Base-by-base conservation (phyloP, 2,329 filamentous ascomycete genomes). In the Curvularia eragrostidis region DNA sequence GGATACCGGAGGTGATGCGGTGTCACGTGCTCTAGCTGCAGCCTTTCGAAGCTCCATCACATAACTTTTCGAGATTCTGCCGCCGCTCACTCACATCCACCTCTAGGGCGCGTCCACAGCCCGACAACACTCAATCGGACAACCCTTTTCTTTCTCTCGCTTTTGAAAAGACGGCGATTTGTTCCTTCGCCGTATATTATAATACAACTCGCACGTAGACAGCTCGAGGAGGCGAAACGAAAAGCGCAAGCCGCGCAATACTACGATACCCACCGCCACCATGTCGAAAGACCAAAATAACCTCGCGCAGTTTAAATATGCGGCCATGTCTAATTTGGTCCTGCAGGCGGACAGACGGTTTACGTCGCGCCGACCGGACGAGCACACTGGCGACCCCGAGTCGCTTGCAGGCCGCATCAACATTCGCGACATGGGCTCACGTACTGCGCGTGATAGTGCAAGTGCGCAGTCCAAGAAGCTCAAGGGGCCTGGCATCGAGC, bases 311-410 rank as follows among this genome's bases (percentile, higher is more conserved):
- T 97, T 96, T 86, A 97, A 97, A 81, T 97, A 97, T 87, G 93
- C 93, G 88, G 93, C 91, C 79, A 98, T 99, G 95, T 99, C 95
- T 82, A 99, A 99, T 88, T 90, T 99, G 92, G 95, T 99, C 77
- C 91, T 99, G 87, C 95, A 99, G 91, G 93, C 93, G 82, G 95
- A 99, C 83, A 90, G 93, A 81, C 90, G 95, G 71, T 98, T 99
- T 77, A 90, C 96, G 71, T 92, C 92, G 64, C 89, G 95, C 77
- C 89, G 93, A 72, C 93, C 89, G 69, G 94, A 99, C 80, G 96
- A 99, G 82, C 89, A 92, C 64, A 98, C 94, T 50, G 95, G 95
- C 71, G 95, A 99, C 77, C 96, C 95, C 50, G 95, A 99, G 81
- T 99, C 96, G 56, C 87, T 99, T 58, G 96, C 95, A 56, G 95